Percentiles rank a stretch among this genome's conserved stretches.
Conservation (phyloP, 208 protist species). For the Trypanosoma congolense region DNA sequence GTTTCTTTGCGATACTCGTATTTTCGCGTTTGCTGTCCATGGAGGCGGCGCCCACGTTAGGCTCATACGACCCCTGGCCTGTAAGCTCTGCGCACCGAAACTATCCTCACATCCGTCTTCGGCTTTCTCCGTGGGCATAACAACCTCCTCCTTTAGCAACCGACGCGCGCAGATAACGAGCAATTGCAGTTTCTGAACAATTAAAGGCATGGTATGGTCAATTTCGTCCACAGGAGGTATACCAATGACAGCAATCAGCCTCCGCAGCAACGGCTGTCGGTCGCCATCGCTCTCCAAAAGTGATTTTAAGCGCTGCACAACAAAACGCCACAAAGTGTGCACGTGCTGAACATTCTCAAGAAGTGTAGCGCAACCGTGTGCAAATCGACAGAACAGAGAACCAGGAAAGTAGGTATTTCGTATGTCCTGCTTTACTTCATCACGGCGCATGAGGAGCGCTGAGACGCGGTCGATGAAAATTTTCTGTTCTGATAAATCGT, state of each 20-base stretch:
- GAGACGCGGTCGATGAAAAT: constrained; percentile 15
- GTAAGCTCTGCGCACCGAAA: neutral
- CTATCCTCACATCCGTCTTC: constrained; percentile 32
- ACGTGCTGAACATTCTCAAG: constrained; percentile 30
- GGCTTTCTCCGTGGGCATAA: neutral
- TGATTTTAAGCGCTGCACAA: constrained; percentile 28
- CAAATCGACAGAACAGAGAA: constrained; percentile 70
- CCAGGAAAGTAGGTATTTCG: constrained; percentile 65
- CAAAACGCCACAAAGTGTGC: constrained; percentile 32
- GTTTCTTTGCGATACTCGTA: neutral
- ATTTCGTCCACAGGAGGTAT: constrained; percentile 26
- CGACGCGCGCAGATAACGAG: constrained; percentile 47
- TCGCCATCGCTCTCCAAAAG: constrained; percentile 24
- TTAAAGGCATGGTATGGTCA: constrained; percentile 42
- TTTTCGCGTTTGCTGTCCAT: too few relatives aligned
- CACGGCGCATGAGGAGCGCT: neutral
- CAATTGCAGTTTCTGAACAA: constrained; percentile 82
- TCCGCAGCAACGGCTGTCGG: constrained; percentile 17
- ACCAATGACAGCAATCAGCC: constrained; percentile 19
- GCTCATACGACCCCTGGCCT: too few relatives aligned
- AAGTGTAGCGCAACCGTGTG: constrained; percentile 34
- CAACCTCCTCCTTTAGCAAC: constrained; percentile 25
- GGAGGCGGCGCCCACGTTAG: too few relatives aligned
- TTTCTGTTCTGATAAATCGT: neutral
- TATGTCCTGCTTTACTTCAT: constrained; percentile 13